A percentile compares a stretch with the other conserved stretches of the same genome.
These are phyloP conservation scores for Nicotiana attenuata DNA, from an alignment of 257 asterid genomes.

Conservation along the genomic window DNA sequence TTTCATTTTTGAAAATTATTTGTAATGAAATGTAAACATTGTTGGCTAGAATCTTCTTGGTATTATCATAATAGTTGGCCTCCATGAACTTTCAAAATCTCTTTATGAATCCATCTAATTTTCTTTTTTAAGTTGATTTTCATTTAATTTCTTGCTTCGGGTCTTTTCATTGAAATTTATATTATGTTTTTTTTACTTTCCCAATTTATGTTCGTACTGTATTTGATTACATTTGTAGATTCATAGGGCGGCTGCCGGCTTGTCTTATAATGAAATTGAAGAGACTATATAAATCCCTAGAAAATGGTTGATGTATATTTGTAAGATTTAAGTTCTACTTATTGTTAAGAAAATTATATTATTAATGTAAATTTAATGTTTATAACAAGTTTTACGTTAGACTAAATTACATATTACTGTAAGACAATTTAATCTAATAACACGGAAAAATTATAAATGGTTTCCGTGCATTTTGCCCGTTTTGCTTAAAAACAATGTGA, in stretches of 20 bases:
- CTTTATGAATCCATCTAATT: background rate
- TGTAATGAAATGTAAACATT: background rate
- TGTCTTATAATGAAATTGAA: background rate
- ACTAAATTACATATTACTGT: too few relatives aligned
- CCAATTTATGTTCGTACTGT: too few relatives aligned
- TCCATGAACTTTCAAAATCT: background rate
- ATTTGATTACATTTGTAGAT: too few relatives aligned
- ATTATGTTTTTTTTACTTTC: too few relatives aligned
- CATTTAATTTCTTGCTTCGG: background rate
- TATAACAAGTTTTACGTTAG: background rate
- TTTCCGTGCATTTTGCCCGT: too few relatives aligned
- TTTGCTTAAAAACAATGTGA: too few relatives aligned
- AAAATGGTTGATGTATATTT: background rate
- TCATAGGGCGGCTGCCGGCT: too few relatives aligned
- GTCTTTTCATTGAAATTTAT: background rate
- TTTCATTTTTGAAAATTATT: background rate
- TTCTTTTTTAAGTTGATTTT: background rate
- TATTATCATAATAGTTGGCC: conserved; percentile 15
- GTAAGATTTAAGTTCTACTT: background rate
- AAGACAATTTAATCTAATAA: too few relatives aligned
- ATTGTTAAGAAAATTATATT: too few relatives aligned
- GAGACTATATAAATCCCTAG: background rate
- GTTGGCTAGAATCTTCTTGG: conserved; percentile 7
- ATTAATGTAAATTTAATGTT: background rate
- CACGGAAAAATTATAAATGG: too few relatives aligned